Conservation (phyloP, 2,329 filamentous ascomycete species). For the Ciborinia camelliae region DNA sequence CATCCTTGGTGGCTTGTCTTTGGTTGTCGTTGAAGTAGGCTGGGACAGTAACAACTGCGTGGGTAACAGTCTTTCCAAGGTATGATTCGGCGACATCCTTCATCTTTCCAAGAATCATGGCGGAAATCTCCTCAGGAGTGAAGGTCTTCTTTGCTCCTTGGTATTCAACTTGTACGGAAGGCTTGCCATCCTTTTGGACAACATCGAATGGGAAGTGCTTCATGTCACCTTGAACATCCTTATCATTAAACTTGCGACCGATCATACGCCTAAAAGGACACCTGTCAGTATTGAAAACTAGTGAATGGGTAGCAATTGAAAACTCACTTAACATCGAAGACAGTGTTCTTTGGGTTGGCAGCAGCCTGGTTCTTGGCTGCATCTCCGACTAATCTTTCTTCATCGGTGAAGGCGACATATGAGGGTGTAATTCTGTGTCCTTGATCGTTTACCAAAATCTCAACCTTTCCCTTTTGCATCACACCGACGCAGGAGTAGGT, state of each 20-base stretch:
- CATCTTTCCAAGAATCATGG: slow-evolving; percentile 82
- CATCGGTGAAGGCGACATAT: slow-evolving; percentile 94
- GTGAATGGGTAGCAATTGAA: slow-evolving; percentile 14
- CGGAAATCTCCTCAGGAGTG: slow-evolving; percentile 76
- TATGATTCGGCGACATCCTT: slow-evolving; percentile 78
- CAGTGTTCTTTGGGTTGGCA: slow-evolving; percentile 21
- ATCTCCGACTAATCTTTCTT: slow-evolving; percentile 95
- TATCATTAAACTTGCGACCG: slow-evolving; percentile 77
- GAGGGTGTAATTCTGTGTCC: slow-evolving; percentile 95
- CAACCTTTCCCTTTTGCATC: slow-evolving; percentile 92
- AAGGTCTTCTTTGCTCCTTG: slow-evolving; percentile 65
- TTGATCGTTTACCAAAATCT: slow-evolving; percentile 95
- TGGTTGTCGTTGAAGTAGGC: slow-evolving; percentile 99
- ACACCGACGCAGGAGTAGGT: slow-evolving; percentile 90
- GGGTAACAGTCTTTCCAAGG: slow-evolving; percentile 77
- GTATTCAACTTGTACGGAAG: slow-evolving; percentile 65
- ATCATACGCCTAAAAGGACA: slow-evolving; percentile 64
- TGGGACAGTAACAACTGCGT: slow-evolving; percentile 89
- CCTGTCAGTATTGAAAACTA: slow-evolving; percentile 36
- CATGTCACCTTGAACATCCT: slow-evolving; percentile 85
- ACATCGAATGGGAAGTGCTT: slow-evolving; percentile 99
- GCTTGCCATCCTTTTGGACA: slow-evolving; percentile 84
- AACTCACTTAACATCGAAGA: slow-evolving; percentile 60
- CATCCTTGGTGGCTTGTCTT: slow-evolving; percentile 94
- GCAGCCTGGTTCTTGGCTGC: slow-evolving; percentile 90